Percentiles rank a stretch among this genome's conserved stretches.
Conservation (phyloP, 139 green algal genomes). For the Chlorella vulgaris region DNA sequence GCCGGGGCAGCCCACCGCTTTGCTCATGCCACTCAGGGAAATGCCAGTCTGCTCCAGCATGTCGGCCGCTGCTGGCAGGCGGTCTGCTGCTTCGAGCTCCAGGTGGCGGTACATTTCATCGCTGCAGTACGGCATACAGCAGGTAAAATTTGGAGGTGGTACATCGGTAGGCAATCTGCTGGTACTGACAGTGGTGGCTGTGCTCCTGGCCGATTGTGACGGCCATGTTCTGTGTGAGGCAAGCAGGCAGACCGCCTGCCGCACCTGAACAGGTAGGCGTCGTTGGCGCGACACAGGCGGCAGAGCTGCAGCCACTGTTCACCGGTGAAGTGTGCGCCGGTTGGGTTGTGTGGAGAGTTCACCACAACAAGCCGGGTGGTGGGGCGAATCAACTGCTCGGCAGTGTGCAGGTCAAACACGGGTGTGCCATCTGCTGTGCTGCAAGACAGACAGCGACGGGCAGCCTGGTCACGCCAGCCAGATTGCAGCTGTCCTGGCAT, state of each 20-base stretch:
- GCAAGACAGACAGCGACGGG: neutral
- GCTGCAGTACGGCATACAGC: constrained; percentile 49
- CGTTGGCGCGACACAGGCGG: neutral
- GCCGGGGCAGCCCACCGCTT: constrained; percentile 71
- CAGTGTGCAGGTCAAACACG: neutral
- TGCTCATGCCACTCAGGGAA: constrained; percentile 71
- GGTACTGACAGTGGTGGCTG: no score
- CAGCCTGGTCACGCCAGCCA: no score
- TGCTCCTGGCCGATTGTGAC: no score
- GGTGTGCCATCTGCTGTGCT: neutral
- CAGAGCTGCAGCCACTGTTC: constrained; percentile 53
- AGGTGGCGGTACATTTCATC: constrained; percentile 84
- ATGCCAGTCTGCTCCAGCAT: constrained; percentile 61
- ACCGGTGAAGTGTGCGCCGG: constrained; percentile 43
- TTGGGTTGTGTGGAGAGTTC: constrained; percentile 91
- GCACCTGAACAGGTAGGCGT: constrained; percentile 53
- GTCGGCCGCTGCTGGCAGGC: constrained; percentile 61
- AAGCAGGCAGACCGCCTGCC: neutral
- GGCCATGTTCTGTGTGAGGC: neutral
- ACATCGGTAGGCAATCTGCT: no score
- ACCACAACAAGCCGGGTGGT: constrained; percentile 61
- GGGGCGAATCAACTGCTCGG: neutral
- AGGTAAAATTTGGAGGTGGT: neutral
- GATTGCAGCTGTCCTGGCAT: no score
- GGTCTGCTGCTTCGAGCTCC: constrained; percentile 47